phyloP scores from a whole-genome alignment of 495 filamentous ascomycete genomes.

The Podospora pseudopauciseta region DNA sequence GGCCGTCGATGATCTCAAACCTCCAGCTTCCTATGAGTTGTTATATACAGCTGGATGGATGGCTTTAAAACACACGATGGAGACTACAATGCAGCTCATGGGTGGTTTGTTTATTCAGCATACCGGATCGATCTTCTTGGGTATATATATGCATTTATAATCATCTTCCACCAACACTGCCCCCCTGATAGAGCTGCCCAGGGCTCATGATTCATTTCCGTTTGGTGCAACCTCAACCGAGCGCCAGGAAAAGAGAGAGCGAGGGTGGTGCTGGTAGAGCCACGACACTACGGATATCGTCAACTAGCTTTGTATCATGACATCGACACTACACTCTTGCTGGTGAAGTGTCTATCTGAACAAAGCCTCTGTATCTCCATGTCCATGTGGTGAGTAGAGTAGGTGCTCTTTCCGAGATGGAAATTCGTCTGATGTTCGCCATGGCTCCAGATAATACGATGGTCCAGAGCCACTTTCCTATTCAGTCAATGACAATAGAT shows the following conservation, averaged over 20 bases:
- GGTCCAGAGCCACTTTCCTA: slow-evolving; percentile 5
- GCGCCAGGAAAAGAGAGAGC: background rate
- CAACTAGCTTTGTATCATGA: background rate
- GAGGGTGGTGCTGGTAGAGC: background rate
- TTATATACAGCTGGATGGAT: background rate
- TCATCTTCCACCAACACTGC: background rate
- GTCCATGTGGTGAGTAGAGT: background rate
- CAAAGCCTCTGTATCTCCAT: background rate
- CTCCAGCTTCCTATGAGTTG: background rate
- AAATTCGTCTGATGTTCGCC: background rate
- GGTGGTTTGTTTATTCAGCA: background rate
- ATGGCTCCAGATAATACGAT: background rate
- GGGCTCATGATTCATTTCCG: background rate
- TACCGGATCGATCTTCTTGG: no score
- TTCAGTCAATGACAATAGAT: background rate
- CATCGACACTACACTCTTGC: background rate
- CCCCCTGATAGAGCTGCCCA: background rate
- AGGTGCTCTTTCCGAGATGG: background rate
- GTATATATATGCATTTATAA: no score
- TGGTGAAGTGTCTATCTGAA: background rate
- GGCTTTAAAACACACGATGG: background rate
- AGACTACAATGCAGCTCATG: background rate
- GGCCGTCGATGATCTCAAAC: slow-evolving; percentile 9
- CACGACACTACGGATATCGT: background rate
- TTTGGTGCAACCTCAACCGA: background rate